Conservation (phyloP, 202 grass and related monocot genomes). For the Digitaria exilis region DNA sequence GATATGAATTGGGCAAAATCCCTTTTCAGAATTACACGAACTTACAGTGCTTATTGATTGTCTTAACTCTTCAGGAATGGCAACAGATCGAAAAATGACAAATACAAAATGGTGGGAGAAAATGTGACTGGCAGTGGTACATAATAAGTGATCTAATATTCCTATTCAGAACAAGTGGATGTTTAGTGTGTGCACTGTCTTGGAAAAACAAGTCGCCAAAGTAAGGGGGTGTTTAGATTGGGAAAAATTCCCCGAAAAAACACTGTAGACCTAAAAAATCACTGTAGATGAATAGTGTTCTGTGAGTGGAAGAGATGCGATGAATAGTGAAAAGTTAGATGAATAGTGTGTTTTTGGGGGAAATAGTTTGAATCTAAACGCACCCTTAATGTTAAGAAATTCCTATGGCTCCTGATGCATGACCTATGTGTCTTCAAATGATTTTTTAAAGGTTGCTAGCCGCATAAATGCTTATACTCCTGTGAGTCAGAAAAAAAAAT, state of each 20-base stretch:
- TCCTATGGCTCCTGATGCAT: too few relatives aligned
- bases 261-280: too few relatives aligned
- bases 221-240: too few relatives aligned
- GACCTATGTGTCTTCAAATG: not conserved
- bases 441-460: not conserved
- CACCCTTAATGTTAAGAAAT: not conserved
- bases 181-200: not conserved
- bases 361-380: too few relatives aligned
- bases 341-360: too few relatives aligned
- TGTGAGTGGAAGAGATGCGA: too few relatives aligned
- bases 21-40: not conserved
- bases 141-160: not conserved
- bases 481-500: not conserved
- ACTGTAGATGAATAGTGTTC: too few relatives aligned
- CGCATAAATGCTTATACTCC: not conserved
- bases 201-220: not conserved
- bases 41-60: not conserved
- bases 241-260: too few relatives aligned
- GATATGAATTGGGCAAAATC: too few relatives aligned
- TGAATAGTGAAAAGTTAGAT: too few relatives aligned
- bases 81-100: not conserved
- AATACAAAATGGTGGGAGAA: not conserved
- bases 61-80: not conserved
- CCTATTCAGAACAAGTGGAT: not conserved
- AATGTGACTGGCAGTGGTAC: not conserved